Evolutionary conservation across 2,329 filamentous ascomycete species (phyloP).

Genomic region (Atkinsonella texensis): DNA sequence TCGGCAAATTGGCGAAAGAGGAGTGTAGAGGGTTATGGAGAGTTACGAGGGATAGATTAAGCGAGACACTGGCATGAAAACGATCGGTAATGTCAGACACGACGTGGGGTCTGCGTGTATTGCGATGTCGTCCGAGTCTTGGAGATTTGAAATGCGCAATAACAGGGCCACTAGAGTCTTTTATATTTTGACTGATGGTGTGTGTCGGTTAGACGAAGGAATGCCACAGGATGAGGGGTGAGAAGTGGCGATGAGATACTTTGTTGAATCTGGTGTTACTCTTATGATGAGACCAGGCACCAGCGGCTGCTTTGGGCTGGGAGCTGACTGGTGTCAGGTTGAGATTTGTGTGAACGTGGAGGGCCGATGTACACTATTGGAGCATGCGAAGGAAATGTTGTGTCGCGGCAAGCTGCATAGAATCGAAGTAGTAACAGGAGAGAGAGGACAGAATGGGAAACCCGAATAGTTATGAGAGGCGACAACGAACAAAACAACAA

Average conservation of each 20-base stretch:
- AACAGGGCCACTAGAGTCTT: conserved; percentile 5
- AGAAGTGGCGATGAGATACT: conserved; percentile 6
- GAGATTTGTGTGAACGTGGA: background rate
- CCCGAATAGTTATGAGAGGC: background rate
- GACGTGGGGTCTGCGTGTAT: conserved; percentile 1
- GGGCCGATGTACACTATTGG: background rate
- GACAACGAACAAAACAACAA: conserved; percentile 1
- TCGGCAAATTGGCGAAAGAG: background rate
- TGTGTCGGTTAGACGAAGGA: conserved; percentile 6
- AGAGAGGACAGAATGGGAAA: background rate
- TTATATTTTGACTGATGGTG: conserved; percentile 5
- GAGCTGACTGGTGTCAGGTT: conserved; percentile 5
- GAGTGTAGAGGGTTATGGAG: background rate
- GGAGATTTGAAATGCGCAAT: conserved; percentile 3
- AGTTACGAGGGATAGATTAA: background rate
- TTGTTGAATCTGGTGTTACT: conserved; percentile 1
- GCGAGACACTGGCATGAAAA: conserved; percentile 4
- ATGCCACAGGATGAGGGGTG: conserved; percentile 8
- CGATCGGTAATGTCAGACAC: conserved; percentile 6
- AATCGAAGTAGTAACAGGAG: background rate
- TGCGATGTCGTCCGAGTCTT: conserved; percentile 6
- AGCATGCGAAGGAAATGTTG: conserved; percentile 2
- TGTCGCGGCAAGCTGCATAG: conserved; percentile 7
- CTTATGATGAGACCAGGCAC: conserved; percentile 1
- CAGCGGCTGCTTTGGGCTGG: background rate